Evolutionary conservation across 2,329 filamentous ascomycete species (phyloP), one percentile per base, ranked within the genome.

Genomic region (Sarocladium brachiariae): DNA sequence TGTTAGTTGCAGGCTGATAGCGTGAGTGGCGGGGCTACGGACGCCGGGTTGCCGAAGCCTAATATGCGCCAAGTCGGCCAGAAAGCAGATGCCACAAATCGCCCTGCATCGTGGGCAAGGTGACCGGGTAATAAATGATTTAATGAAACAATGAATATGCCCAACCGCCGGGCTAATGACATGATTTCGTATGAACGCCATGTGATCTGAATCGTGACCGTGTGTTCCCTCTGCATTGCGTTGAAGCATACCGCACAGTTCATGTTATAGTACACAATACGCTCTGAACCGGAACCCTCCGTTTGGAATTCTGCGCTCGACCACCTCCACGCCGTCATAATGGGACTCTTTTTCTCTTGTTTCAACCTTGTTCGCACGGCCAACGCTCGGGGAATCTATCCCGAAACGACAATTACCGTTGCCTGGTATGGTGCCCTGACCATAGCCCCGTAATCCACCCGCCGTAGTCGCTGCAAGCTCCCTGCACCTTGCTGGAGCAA

Each of bases 1-100:
- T 24, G 8, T 24, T n/a, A 45, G 7, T 25, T 25, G 9, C 39
- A 31, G 30, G 30, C 8, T 8, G 14, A 35, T 21, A 30, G 43
- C 25, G 21, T 47, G 9, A 25, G 7, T 47, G 25, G 43, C 25
- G 43, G 43, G 25, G 25, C 11, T 39, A 6, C 43, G 43, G 43
- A 47, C 16, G 16, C 43, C 43, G 27, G 43, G n/a, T 13, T 14
- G 43, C 25, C 16, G 43, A 7, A 31, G 13, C 43, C 43, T 33
- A 33, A 47, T 10, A 19, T 19, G 25, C 43, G 43, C 43, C 43
- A 47, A 47, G 43, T 47, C 43, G 21, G 43, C 43, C 27, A 33
- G 43, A 47, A 33, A 47, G n/a, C 14, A 18, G 21, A 39, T 10
- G 6, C 21, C 21, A 43, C 33, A 21, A 6, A 25, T 43, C 27